These are phyloP conservation scores for Orbilia brochopaga DNA, from an alignment of 2,329 filamentous ascomycete genomes.

Conservation along the genomic window DNA sequence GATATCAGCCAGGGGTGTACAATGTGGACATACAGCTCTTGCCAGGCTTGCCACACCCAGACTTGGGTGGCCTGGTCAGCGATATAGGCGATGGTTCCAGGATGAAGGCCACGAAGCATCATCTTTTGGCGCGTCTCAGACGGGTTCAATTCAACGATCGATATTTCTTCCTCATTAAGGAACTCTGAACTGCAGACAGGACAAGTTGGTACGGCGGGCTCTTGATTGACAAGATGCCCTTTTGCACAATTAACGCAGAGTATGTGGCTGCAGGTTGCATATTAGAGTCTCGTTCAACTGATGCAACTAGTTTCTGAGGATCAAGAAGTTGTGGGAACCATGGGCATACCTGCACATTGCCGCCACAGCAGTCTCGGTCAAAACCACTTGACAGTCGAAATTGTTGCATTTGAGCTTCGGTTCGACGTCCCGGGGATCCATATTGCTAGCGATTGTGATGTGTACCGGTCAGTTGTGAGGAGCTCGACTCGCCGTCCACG, in stretches of 20 bases:
- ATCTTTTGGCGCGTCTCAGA: conserved; percentile 90
- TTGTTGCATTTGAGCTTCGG: conserved; percentile 25
- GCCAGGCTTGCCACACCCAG: conserved; percentile 83
- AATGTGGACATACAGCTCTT: conserved; percentile 71
- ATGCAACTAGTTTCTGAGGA: background rate
- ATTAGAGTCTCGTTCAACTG: background rate
- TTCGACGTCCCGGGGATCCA: too few relatives aligned
- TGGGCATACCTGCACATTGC: too few relatives aligned
- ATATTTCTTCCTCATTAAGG: conserved; percentile 74
- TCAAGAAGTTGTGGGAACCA: too few relatives aligned
- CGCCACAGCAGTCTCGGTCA: too few relatives aligned
- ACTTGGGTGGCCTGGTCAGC: conserved; percentile 79
- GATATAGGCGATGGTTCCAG: conserved; percentile 83
- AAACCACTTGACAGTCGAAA: too few relatives aligned
- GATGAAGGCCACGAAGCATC: conserved; percentile 80
- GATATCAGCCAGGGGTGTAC: background rate
- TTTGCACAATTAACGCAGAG: conserved; percentile 80
- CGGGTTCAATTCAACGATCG: conserved; percentile 73
- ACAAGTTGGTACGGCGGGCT: conserved; percentile 61
- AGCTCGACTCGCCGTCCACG: too few relatives aligned
- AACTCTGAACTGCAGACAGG: conserved; percentile 77
- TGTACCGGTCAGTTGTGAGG: background rate
- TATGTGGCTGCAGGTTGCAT: conserved; percentile 69
- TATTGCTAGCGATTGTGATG: too few relatives aligned
- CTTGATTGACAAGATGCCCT: conserved; percentile 66